A percentile compares a stretch with the other conserved stretches of the same genome.
Conservation (phyloP, 2,329 filamentous ascomycete species). For the Clarireedia sp. region DNA sequence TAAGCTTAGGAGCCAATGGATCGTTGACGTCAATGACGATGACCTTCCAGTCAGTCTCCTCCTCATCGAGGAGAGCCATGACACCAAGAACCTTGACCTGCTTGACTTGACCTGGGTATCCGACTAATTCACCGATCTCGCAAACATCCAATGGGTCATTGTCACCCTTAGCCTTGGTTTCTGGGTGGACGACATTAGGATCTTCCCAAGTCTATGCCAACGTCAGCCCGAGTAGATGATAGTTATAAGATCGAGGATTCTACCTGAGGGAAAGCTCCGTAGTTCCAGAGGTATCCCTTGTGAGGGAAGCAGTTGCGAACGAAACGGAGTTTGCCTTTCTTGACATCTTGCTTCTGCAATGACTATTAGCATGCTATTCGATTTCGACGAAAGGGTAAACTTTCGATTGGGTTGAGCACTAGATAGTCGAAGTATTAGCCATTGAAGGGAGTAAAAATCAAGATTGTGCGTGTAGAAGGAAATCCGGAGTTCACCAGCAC, state of each 20-base stretch:
- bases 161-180: slow-evolving; percentile 99
- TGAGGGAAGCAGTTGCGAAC: slow-evolving; percentile 99
- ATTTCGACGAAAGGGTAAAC: neutral
- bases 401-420: slow-evolving; percentile 11
- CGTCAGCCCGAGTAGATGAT: slow-evolving; percentile 11
- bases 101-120: slow-evolving; percentile 94
- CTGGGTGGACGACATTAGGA: slow-evolving; percentile 88
- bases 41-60: slow-evolving; percentile 99
- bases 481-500: neutral
- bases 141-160: slow-evolving; percentile 99
- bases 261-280: slow-evolving; percentile 98
- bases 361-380: neutral
- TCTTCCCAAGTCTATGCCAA: slow-evolving; percentile 86
- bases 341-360: slow-evolving; percentile 77
- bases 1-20: slow-evolving; percentile 89
- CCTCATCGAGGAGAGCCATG: slow-evolving; percentile 98
- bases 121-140: slow-evolving; percentile 97
- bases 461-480: neutral
- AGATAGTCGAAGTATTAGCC: neutral
- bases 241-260: slow-evolving; percentile 22
- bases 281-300: slow-evolving; percentile 99
- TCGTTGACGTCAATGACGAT: slow-evolving; percentile 99
- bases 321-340: slow-evolving; percentile 99
- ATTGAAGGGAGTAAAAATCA: neutral
- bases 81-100: slow-evolving; percentile 99